These are phyloP conservation scores for Ailanthus altissimus DNA, from an alignment of 345 rosid genomes.

Conservation along the genomic window DNA sequence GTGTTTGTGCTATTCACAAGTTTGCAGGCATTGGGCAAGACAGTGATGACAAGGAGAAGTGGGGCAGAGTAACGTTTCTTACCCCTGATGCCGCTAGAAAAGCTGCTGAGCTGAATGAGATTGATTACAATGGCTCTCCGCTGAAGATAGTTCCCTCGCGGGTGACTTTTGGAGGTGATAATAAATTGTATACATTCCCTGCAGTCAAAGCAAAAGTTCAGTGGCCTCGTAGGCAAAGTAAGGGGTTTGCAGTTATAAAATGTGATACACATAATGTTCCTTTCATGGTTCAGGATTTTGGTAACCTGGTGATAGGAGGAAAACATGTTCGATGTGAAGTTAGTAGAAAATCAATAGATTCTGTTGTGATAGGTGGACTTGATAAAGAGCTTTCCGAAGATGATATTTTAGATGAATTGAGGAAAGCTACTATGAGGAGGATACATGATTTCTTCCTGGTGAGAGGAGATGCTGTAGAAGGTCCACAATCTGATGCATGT, in stretches of 20 bases:
- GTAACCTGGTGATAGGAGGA: slow-evolving; percentile 50
- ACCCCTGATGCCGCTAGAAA: slow-evolving; percentile 71
- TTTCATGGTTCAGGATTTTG: slow-evolving; percentile 42
- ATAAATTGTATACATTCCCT: slow-evolving; percentile 59
- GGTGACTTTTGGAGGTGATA: slow-evolving; percentile 44
- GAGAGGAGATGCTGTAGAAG: slow-evolving; percentile 51
- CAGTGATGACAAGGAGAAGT: slow-evolving; percentile 54
- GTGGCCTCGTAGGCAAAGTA: slow-evolving; percentile 77
- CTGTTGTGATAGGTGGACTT: slow-evolving; percentile 49
- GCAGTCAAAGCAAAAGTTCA: slow-evolving; percentile 64
- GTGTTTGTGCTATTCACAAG: slow-evolving; percentile 63
- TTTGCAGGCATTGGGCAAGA: slow-evolving; percentile 42
- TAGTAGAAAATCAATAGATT: slow-evolving; percentile 34
- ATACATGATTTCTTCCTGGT: slow-evolving; percentile 55
- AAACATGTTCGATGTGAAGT: slow-evolving; percentile 38
- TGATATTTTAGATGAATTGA: slow-evolving; percentile 58
- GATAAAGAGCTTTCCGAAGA: slow-evolving; percentile 65
- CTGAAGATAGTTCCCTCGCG: slow-evolving; percentile 56
- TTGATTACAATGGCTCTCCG: slow-evolving; percentile 57
- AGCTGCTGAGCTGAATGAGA: slow-evolving; percentile 57
- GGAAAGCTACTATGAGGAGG: slow-evolving; percentile 45
- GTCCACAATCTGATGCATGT: slow-evolving; percentile 49
- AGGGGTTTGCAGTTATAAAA: slow-evolving; percentile 52
- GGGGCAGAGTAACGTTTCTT: slow-evolving; percentile 85
- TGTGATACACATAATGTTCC: slow-evolving; percentile 49